Conservation (phyloP, 495 filamentous ascomycete genomes). For the Bathelium albidoporum region DNA sequence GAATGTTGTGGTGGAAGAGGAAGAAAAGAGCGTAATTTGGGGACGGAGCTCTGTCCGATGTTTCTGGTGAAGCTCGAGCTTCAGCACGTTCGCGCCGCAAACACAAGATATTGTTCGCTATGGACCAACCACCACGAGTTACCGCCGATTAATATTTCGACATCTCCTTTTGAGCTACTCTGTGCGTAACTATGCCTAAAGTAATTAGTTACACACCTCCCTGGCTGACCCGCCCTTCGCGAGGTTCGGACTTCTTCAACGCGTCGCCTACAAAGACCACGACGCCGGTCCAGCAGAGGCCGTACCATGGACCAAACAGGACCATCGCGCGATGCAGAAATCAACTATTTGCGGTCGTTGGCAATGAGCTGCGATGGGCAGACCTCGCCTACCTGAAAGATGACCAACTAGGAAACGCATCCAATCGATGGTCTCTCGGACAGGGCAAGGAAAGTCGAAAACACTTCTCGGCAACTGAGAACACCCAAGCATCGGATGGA, state of each 20-base stretch:
- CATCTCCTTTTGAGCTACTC: background rate
- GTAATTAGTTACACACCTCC: slow-evolving; percentile 69
- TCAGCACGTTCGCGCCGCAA: background rate
- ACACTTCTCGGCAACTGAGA: background rate
- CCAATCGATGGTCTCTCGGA: slow-evolving; percentile 24
- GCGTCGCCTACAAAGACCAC: slow-evolving; percentile 27
- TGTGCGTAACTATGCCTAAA: slow-evolving; percentile 55
- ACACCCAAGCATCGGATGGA: background rate
- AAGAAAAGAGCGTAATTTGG: background rate
- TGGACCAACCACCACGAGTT: no score
- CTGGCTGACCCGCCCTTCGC: slow-evolving; percentile 68
- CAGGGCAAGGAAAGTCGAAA: background rate
- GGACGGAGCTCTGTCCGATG: background rate
- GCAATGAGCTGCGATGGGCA: slow-evolving; percentile 79
- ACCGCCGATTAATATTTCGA: background rate
- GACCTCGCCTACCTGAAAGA: slow-evolving; percentile 67
- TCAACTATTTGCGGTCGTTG: slow-evolving; percentile 73
- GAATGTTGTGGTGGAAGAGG: background rate
- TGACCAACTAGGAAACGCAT: slow-evolving; percentile 35
- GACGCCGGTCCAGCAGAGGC: slow-evolving; percentile 15
- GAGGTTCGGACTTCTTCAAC: slow-evolving; percentile 58
- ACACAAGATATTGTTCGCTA: no score
- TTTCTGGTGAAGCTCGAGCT: background rate
- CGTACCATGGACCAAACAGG: slow-evolving; percentile 47
- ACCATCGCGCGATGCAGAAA: slow-evolving; percentile 66